Evolutionary conservation across 2,329 filamentous ascomycete species (phyloP), one percentile per base, ranked within the genome.

Genomic region (Raffaelea deltoideospora): DNA sequence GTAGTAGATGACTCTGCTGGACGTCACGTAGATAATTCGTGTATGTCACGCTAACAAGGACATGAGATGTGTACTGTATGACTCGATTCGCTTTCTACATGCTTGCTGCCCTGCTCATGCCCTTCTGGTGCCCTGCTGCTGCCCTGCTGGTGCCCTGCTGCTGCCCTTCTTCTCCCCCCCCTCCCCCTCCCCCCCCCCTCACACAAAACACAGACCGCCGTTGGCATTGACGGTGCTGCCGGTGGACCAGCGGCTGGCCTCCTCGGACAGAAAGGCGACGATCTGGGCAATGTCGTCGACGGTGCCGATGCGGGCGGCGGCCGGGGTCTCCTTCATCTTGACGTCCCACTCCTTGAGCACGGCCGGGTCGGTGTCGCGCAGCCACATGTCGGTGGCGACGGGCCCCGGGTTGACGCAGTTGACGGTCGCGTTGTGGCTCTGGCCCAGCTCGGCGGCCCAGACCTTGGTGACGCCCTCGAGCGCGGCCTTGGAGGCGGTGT

Each of bases 381-480:
- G 28, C 39, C 39, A 48, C 62, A 79, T 64, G 8, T 73, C 69
- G 22, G 61, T 73, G 51, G 66, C 53, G 7, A 75, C 65, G 0
- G 73, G 71, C 0, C 73, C 73, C 0, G 72, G 71, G 17, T 64
- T 65, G 3, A 79, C 65, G 1, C 62, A 59, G 45, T 79, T 79
- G 20, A 73, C 72, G 0, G 72, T 77, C 37, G 68, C 68, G 0
- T 71, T 69, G 35, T 41, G 30, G 39, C 63, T 52, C 4, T 41
- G 47, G 0, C 72, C 72, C 8, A 77, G 53, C 51, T 78, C 72
- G 0, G 58, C 57, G 0, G 75, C 72, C 62, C 69, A 69, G 32
- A 59, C 64, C 7, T 70, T 55, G 10, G 73, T 77, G 39, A 76
- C 48, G 0, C 63, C 70, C 49, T 78, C 72, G 13, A 78, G 48